phyloP scores from a whole-genome alignment of 441 rosid species.

The Gossypium gossypioides region DNA sequence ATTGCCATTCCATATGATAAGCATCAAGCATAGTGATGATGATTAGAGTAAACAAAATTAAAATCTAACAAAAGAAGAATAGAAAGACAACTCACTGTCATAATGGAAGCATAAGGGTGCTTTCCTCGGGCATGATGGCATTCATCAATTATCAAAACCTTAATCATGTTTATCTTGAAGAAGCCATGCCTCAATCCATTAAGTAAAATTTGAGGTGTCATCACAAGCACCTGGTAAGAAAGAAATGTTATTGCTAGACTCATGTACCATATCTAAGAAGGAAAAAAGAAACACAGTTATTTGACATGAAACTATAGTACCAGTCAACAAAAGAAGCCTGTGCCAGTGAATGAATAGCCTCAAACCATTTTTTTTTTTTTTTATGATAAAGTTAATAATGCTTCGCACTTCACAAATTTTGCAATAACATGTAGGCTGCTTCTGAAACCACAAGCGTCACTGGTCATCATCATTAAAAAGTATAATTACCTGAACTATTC shows the following conservation, averaged over 20 bases:
- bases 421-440: not conserved
- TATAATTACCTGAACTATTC: not conserved
- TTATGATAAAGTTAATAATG: not conserved
- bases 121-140: conserved; percentile 79
- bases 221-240: conserved; percentile 66
- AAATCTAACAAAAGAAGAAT: not conserved
- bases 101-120: conserved; percentile 67
- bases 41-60: not conserved
- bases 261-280: not conserved
- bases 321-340: not conserved
- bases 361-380: not conserved
- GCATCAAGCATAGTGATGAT: not conserved
- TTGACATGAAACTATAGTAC: not conserved
- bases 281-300: not conserved
- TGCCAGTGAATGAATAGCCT: not conserved
- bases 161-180: conserved; percentile 48
- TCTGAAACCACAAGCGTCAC: not conserved
- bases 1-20: not conserved
- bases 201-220: conserved; percentile 88
- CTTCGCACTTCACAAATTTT: not conserved
- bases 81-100: conserved; percentile 48
- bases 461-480: not conserved
- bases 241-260: not conserved
- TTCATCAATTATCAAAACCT: conserved; percentile 81
- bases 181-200: conserved; percentile 58